Base-by-base conservation (phyloP, 2,329 filamentous ascomycete species). In the Diaporthe capsici region DNA sequence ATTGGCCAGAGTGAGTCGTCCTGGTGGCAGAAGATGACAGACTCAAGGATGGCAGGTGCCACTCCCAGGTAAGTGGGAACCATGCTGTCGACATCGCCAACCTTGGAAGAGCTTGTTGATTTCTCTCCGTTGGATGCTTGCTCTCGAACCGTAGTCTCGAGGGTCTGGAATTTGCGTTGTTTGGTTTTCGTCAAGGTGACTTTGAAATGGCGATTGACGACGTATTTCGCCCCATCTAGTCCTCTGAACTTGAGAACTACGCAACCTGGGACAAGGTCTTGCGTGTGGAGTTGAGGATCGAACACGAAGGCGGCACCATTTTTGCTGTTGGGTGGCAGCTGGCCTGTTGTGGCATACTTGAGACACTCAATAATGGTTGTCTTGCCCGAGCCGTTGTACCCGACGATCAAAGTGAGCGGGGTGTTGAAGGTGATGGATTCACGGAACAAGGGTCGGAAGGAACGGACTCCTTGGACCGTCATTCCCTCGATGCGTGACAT, bases 321-420 rank as follows among this genome's bases (percentile, higher is more conserved):
- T 79, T 93, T 94, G 86, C 93, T 96, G 87, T 98, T 98, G 44
- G 97, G 95, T 1, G 97, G 97, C 65, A 98, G 90, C 81, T 97
- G 94, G 74, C 97, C 97, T 10, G 96, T 98, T 25, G 97, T 98
- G 71, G 95, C 96, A 92, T 98, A 99, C 83, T 98, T 98, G 81
- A 99, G 93, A 83, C 95, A 98, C 85, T 99, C 97, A 85, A 99
- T 99, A 82, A 99, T 98, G 75, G 97, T 98, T 13, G 97, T 99
- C 87, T 99, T 99, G 77, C 97, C 97, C 1, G 96, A 98, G 73
- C 97, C 97, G 86, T 99, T 99, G 85, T 95, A 95, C 75, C 97
- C 97, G 75, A 99, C 97, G 79, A 99, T 99, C 77, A 99, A 90
- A 17, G 97, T 99, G 74, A 99, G 89, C 37, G 97, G 97, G 0